These are phyloP conservation scores for Neonothopanus nambi DNA, from an alignment of 1,284 basidiomycete species.

Conservation along the genomic window DNA sequence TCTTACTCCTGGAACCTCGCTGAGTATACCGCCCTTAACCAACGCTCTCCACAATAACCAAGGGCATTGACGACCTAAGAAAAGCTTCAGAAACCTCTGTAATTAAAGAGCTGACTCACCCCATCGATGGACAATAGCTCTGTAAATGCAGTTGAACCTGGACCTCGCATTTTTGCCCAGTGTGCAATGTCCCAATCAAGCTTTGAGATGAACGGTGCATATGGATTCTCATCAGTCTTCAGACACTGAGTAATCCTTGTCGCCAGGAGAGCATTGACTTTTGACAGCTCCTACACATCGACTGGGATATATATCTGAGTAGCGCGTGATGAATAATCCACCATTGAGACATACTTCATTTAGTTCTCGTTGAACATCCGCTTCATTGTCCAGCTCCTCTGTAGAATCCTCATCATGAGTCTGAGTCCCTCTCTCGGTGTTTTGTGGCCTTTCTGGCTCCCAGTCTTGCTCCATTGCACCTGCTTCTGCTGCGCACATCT, in stretches of 20 bases:
- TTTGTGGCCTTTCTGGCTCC: too few species aligned
- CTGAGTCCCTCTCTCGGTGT: background rate
- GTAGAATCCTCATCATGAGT: too few species aligned
- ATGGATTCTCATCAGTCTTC: background rate
- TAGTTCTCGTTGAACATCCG: too few species aligned
- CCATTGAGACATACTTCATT: too few species aligned
- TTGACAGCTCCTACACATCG: background rate
- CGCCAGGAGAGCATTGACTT: background rate
- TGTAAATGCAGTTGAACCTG: conserved; percentile 3
- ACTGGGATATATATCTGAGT: background rate
- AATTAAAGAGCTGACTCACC: background rate
- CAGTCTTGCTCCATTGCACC: too few species aligned
- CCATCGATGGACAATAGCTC: background rate
- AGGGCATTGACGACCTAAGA: background rate
- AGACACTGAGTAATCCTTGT: background rate
- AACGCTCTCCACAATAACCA: background rate
- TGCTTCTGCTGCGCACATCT: background rate
- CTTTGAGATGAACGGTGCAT: conserved; percentile 1
- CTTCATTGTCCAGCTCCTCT: too few species aligned
- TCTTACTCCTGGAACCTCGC: too few species aligned
- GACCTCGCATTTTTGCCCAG: conserved; percentile 6
- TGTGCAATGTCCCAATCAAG: conserved; percentile 1
- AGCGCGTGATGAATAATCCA: background rate
- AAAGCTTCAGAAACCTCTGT: background rate
- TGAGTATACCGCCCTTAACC: background rate